A percentile compares a stretch with the other conserved stretches of the same genome.
Conservation (phyloP, 2,329 filamentous ascomycete genomes). For the Arachnopeziza araneosa region DNA sequence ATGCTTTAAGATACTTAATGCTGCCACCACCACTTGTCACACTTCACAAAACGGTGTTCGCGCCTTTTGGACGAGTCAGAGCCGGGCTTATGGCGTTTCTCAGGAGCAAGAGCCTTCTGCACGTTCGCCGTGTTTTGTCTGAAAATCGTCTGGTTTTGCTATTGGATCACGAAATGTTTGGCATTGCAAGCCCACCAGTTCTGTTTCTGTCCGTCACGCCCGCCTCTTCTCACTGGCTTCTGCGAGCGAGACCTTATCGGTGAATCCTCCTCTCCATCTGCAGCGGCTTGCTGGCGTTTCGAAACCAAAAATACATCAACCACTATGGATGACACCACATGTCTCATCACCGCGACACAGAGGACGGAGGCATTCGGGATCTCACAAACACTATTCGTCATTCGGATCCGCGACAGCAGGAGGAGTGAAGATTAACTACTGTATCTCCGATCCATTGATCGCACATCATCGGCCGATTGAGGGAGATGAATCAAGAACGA, state of each 20-base stretch:
- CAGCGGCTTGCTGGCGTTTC: background rate
- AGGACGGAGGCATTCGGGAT: background rate
- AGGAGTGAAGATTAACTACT: background rate
- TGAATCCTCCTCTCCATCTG: no score
- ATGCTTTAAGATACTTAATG: background rate
- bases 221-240: background rate
- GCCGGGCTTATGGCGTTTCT: background rate
- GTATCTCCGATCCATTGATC: background rate
- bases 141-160: no score
- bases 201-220: background rate
- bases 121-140: background rate
- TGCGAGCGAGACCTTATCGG: background rate
- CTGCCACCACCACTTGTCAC: background rate
- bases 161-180: no score
- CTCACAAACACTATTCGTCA: background rate
- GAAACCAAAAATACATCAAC: background rate
- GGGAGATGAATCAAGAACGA: background rate
- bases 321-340: background rate
- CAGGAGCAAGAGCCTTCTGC: background rate
- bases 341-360: background rate
- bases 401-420: background rate
- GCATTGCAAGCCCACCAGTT: background rate
- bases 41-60: background rate
- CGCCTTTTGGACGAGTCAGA: background rate
- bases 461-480: background rate